Base-by-base conservation (phyloP, 1,284 basidiomycete genomes). In the Volvariella volvacea region DNA sequence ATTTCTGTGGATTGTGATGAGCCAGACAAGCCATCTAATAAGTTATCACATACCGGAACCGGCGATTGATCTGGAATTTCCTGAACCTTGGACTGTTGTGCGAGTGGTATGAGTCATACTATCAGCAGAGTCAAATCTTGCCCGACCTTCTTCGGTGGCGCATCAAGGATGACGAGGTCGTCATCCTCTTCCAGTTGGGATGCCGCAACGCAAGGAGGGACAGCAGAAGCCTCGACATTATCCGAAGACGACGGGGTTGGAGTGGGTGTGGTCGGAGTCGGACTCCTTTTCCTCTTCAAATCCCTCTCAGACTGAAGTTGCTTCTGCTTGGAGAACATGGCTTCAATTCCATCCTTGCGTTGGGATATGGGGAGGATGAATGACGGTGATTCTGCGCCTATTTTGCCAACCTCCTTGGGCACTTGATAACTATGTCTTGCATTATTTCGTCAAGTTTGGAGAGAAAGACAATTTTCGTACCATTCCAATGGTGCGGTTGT, bases 391-490 rank as follows among this genome's bases (percentile, higher is more conserved):
- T 95, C 88, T 2, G 71, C 81, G 4, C 92, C 90, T 2, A 96
- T 86, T 65, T 88, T 95, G 0, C 93, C 93, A 0, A 98, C 84
- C 67, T 96, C 92, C 48, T 78, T 80, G 0, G 91, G 88, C 1
- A 97, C 94, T 45, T 81, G 79, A 59, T 95, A 97, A 55, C 87
- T 92, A 12, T 28, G 6, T 12, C 6, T 28, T 6, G 6, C 12
- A 12, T 28, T 6, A 28, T 6, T 28, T 28, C 25, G 22, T 15
- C 3, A 25, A 39, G 31, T 38, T 30, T 14, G 17, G 8, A 19
- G 36, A 30, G 22, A 34, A 33, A 41, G 32, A 32, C 12, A 21
- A 15, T 1, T 2, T 25, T 17, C 76, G 47, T 50, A 88, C 88
- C 86, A 90, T 48, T 86, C 78, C 2, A 96, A 67, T 1, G 73